A percentile compares a stretch with the other conserved stretches of the same genome.
These are phyloP conservation scores for Colletotrichum higginsianum DNA, from an alignment of 2,329 filamentous ascomycete genomes.

Conservation along the genomic window DNA sequence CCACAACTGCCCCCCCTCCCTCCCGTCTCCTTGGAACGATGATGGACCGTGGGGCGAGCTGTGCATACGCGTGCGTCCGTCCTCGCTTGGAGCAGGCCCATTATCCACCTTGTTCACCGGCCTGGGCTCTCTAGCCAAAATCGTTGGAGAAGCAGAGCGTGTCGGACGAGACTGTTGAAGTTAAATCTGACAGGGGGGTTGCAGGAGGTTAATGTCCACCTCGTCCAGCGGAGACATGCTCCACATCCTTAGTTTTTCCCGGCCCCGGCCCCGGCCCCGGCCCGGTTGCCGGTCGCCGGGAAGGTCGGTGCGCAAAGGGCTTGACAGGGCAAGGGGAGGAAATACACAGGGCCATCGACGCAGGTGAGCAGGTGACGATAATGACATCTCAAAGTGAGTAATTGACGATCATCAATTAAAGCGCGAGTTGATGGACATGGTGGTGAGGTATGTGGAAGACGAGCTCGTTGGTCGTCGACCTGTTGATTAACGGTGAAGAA, in stretches of 20 bases:
- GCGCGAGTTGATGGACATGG: not conserved
- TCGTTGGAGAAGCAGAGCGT: no score
- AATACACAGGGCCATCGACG: not conserved
- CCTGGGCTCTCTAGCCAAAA: not conserved
- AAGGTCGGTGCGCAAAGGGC: not conserved
- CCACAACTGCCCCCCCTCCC: not conserved
- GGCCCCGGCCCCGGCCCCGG: not conserved
- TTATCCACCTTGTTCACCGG: not conserved
- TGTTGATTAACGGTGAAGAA: not conserved
- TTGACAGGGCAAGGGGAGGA: not conserved
- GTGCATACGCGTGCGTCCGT: no score
- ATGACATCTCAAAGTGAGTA: no score
- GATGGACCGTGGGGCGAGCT: not conserved
- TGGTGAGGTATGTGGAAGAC: not conserved
- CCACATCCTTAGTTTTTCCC: not conserved
- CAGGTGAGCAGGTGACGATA: not conserved
- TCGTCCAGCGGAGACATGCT: no score
- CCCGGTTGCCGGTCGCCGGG: conserved; percentile 9
- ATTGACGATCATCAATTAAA: no score
- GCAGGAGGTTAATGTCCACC: no score
- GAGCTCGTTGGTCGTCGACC: not conserved
- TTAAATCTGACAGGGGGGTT: no score
- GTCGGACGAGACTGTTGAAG: no score
- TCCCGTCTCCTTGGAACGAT: not conserved
- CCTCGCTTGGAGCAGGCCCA: not conserved